Percentiles rank a stretch among this genome's conserved stretches.
These are phyloP conservation scores for Salvia rosmarinus DNA, from an alignment of 257 asterid genomes.

Conservation along the genomic window DNA sequence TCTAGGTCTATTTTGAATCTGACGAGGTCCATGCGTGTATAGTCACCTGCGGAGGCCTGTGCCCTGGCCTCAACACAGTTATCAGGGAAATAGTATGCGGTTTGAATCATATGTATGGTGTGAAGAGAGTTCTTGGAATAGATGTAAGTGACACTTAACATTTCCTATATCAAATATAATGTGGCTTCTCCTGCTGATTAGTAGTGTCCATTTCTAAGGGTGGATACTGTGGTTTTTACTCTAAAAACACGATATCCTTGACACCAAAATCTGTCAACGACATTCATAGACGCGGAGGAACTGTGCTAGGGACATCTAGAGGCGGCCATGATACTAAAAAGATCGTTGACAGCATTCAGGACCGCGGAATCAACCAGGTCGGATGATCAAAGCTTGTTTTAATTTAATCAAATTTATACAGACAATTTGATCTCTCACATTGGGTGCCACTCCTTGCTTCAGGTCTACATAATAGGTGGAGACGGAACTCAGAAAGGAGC, in stretches of 20 bases:
- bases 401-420: neutral
- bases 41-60: constrained; percentile 93
- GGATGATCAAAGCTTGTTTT: neutral
- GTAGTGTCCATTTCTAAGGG: constrained; percentile 53
- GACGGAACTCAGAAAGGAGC: constrained; percentile 98
- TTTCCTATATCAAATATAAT: neutral
- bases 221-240: constrained; percentile 83
- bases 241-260: constrained; percentile 66
- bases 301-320: constrained; percentile 80
- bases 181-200: neutral
- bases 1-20: constrained; percentile 73
- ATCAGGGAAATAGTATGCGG: constrained; percentile 90
- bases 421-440: neutral
- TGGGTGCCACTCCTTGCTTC: constrained; percentile 6
- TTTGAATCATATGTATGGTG: constrained; percentile 83
- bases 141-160: constrained; percentile 49
- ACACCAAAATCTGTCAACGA: constrained; percentile 75
- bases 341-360: constrained; percentile 94
- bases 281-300: constrained; percentile 94
- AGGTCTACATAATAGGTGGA: constrained; percentile 95
- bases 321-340: constrained; percentile 82
- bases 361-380: constrained; percentile 92
- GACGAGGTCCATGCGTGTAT: constrained; percentile 91
- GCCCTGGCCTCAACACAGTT: constrained; percentile 95
- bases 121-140: constrained; percentile 74